A percentile compares a stretch with the other conserved stretches of the same genome.
phyloP scores from a whole-genome alignment of 2,329 filamentous ascomycete genomes.

The Penicillium decumbens region DNA sequence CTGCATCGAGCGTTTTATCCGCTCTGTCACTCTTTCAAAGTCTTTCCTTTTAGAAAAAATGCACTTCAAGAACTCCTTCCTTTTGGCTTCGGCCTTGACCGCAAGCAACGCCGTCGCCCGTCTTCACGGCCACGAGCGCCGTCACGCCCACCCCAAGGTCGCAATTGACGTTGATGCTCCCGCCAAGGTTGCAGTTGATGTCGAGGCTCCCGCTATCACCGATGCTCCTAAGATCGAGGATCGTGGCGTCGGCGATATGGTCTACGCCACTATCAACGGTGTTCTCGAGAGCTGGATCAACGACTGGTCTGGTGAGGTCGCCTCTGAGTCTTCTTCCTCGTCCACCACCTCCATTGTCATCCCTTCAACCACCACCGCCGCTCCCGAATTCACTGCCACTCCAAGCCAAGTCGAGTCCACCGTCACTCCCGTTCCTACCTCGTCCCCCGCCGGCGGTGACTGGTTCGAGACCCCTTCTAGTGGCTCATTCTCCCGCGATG shows the following conservation, averaged over 20 bases:
- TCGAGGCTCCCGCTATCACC: constrained; percentile 3
- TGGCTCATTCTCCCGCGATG: too few relatives aligned
- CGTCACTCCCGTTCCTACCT: too few relatives aligned
- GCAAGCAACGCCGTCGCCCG: constrained; percentile 36
- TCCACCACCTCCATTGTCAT: constrained; percentile 10
- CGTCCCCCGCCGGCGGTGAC: too few relatives aligned
- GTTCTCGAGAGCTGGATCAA: constrained; percentile 35
- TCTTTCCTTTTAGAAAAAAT: constrained; percentile 20
- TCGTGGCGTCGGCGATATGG: constrained; percentile 32
- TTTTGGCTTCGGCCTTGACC: constrained; percentile 36
- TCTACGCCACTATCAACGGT: constrained; percentile 34
- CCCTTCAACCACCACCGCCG: constrained; percentile 14
- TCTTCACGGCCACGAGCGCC: constrained; percentile 38
- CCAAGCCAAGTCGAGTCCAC: too few relatives aligned
- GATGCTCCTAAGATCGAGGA: constrained; percentile 17
- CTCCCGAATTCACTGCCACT: too few relatives aligned
- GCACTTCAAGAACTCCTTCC: constrained; percentile 38
- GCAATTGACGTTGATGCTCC: constrained; percentile 9
- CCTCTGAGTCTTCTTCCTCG: constrained; percentile 13
- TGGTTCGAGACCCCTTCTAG: too few relatives aligned
- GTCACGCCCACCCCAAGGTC: constrained; percentile 28
- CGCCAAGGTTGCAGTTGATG: constrained; percentile 7
- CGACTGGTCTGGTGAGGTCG: constrained; percentile 28
- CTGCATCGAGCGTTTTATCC: constrained; percentile 11
- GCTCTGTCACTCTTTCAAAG: constrained; percentile 21